Evolutionary conservation across 1,284 basidiomycete species (phyloP).

Genomic region (Melanopsichium pennsylvanicum): DNA sequence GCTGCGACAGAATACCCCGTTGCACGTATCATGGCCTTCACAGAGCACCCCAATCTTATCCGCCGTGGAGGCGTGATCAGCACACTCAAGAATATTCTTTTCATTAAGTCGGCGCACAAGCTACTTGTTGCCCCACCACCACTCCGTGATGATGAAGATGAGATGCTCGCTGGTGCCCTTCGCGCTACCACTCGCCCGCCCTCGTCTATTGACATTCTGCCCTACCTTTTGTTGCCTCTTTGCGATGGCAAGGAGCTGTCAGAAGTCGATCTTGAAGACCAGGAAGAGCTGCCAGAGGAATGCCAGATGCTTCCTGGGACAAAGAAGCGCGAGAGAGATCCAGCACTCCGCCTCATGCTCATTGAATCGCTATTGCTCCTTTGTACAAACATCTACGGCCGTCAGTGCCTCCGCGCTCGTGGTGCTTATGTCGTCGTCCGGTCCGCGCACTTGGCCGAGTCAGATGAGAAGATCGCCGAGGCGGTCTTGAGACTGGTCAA

Average conservation of each 20-base stretch:
- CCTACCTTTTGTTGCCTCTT: constrained; percentile 79
- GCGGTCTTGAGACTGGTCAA: constrained; percentile 63
- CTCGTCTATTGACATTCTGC: constrained; percentile 61
- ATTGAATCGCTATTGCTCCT: constrained; percentile 88
- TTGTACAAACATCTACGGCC: constrained; percentile 85
- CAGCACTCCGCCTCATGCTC: constrained; percentile 80
- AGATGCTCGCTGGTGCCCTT: constrained; percentile 47
- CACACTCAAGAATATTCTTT: constrained; percentile 63
- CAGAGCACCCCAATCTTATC: constrained; percentile 64
- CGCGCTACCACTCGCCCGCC: constrained; percentile 46
- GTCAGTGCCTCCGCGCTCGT: constrained; percentile 79
- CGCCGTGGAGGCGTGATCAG: constrained; percentile 63
- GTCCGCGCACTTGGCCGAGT: constrained; percentile 80
- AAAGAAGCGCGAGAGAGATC: constrained; percentile 84
- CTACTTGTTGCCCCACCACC: constrained; percentile 58
- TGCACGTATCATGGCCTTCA: constrained; percentile 61
- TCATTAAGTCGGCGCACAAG: constrained; percentile 60
- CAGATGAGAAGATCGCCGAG: constrained; percentile 73
- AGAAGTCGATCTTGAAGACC: constrained; percentile 72
- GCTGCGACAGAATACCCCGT: constrained; percentile 59
- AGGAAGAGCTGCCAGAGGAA: constrained; percentile 82
- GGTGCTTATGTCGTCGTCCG: constrained; percentile 89
- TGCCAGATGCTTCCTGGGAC: constrained; percentile 87
- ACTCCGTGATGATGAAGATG: constrained; percentile 32
- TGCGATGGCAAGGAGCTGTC: constrained; percentile 85